Base-by-base conservation (phyloP, 2,329 filamentous ascomycete genomes). In the Atkinsonella texensis region DNA sequence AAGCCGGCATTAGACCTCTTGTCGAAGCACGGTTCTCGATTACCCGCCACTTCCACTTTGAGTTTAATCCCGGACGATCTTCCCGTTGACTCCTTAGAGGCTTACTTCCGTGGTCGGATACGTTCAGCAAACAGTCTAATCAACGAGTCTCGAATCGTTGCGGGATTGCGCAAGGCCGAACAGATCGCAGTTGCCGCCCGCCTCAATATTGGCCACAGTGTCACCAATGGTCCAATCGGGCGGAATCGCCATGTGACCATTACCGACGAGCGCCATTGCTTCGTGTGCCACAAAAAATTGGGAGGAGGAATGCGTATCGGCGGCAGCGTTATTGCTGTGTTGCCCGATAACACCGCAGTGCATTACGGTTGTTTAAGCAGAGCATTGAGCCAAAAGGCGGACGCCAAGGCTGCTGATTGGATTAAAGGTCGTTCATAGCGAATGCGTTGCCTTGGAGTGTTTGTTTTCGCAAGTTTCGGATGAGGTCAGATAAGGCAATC, bases 71-170 rank as follows among this genome's bases (percentile, higher is more conserved):
- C 93, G 0, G 79, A 88, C 54, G 74, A 80, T 3, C 79, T 97
- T 8, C 84, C 89, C 0, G 81, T 97, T 8, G 74, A 77, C 39
- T 80, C 93, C 52, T 79, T 98, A 0, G 87, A 90, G 61, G 85
- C 85, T 13, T 98, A 98, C 69, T 97, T 98, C 74, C 81, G 84
- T 39, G 89, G 90, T 11, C 84, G 91, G 20, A 95, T 97, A 60
- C 83, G 93, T 18, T 83, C 84, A 11, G 89, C 89, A 49, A 96
- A 89, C 60, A 87, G 83, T 23, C 76, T 87, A 1, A 77, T 93
- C 54, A 91, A 90, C 59, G 84, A 93, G 66, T 81, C 84, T 33
- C 81, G 87, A 31, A 83, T 98, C 31, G 80, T 89, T 2, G 80
- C 85, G 2, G 83, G 83, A 1, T 70, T 98, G 58, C 77, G 88